Percentiles rank a stretch among this genome's conserved stretches.
phyloP scores from a whole-genome alignment of 306 rosid species.

The Vigna angularis region DNA sequence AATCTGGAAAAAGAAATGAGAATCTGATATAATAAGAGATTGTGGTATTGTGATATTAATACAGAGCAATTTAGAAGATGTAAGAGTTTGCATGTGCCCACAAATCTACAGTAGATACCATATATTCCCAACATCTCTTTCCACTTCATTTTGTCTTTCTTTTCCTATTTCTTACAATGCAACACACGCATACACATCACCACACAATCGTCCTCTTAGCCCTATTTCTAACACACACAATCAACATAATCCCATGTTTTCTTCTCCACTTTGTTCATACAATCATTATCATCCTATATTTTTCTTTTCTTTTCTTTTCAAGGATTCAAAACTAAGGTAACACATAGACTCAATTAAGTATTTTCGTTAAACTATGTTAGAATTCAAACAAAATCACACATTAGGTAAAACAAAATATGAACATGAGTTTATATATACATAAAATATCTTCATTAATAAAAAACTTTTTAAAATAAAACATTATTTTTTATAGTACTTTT shows the following conservation, averaged over 20 bases:
- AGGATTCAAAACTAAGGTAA: too few relatives aligned
- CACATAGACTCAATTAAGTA: too few relatives aligned
- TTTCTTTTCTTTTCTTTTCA: too few relatives aligned
- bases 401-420: too few relatives aligned
- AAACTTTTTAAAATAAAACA: too few relatives aligned
- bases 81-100: slow-evolving; percentile 71
- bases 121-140: slow-evolving; percentile 80
- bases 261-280: slow-evolving; percentile 39
- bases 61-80: slow-evolving; percentile 35
- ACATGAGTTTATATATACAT: too few relatives aligned
- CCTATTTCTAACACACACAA: slow-evolving; percentile 43
- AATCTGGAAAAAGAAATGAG: slow-evolving; percentile 41
- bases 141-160: slow-evolving; percentile 72
- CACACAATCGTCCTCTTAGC: slow-evolving; percentile 13
- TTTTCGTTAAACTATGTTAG: too few relatives aligned
- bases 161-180: slow-evolving; percentile 35
- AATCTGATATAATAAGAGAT: slow-evolving; percentile 60
- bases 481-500: too few relatives aligned
- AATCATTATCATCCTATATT: not conserved
- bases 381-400: too few relatives aligned
- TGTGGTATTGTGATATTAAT: slow-evolving; percentile 40
- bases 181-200: not conserved
- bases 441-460: too few relatives aligned
- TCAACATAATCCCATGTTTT: slow-evolving; percentile 61
- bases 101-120: slow-evolving; percentile 79